Conservation (phyloP, 768 basidiomycete species). For the Thelephora aurantiotincta region DNA sequence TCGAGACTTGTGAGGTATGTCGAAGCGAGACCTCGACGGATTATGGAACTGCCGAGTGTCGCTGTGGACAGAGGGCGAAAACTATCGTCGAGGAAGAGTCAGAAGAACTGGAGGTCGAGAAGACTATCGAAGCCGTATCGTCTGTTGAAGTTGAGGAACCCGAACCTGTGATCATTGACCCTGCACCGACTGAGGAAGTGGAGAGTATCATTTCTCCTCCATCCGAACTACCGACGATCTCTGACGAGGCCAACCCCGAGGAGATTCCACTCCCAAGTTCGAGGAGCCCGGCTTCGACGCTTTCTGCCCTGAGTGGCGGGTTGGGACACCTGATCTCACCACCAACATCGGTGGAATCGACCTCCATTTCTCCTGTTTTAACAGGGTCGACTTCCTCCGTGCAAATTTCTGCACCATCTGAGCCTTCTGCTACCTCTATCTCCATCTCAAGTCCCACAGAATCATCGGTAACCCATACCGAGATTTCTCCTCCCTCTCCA, state of each 20-base stretch:
- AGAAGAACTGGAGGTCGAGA: slow-evolving; percentile 14
- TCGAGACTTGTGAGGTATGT: slow-evolving; percentile 35
- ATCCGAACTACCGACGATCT: slow-evolving; percentile 17
- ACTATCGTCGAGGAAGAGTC: slow-evolving; percentile 13
- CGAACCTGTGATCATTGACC: background rate
- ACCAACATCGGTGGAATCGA: slow-evolving; percentile 4
- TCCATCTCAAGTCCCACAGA: slow-evolving; percentile 28
- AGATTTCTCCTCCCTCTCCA: too few relatives aligned
- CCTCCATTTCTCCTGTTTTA: background rate
- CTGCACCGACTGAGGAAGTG: slow-evolving; percentile 7
- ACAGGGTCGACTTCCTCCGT: background rate
- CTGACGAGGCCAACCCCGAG: slow-evolving; percentile 12
- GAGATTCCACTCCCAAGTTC: slow-evolving; percentile 30
- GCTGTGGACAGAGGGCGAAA: slow-evolving; percentile 9
- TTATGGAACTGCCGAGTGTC: slow-evolving; percentile 30
- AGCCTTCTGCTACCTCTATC: slow-evolving; percentile 18
- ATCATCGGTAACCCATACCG: slow-evolving; percentile 20
- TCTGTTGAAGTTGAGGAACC: slow-evolving; percentile 1
- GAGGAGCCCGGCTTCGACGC: slow-evolving; percentile 19
- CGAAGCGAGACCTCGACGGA: slow-evolving; percentile 29
- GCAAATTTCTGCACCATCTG: slow-evolving; percentile 4
- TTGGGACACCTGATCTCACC: slow-evolving; percentile 2
- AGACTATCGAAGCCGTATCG: slow-evolving; percentile 6
- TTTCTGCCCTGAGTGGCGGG: slow-evolving; percentile 16
- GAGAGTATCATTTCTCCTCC: slow-evolving; percentile 11